Base-by-base conservation (phyloP, 441 rosid genomes). In the Aquilaria agallochum region DNA sequence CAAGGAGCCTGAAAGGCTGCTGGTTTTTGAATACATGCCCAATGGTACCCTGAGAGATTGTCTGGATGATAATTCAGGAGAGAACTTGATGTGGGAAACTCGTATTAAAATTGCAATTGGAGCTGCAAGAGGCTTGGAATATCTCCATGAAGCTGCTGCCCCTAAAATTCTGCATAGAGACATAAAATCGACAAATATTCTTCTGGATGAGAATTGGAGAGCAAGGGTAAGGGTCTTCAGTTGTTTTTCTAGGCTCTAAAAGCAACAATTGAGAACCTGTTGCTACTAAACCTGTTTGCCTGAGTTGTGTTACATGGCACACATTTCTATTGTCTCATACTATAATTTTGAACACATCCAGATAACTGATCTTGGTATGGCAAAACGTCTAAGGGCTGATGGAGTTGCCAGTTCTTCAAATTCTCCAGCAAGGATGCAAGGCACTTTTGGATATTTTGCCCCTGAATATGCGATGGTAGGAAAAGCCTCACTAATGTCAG, bases 281-380 rank as follows among this genome's bases (percentile, higher is more conserved):
- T 36, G 59, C 60, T 30, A 14, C 13, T 14, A 11, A 36, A 33
- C 34, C 8, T 60, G 27, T 20, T 20, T 20, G 27, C 27, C 27
- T 20, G 27, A 20, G 27, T 20, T 20, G 27, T 1, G 27, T 20
- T 20, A 20, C 27, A 20, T 20, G 27, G 27, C 27, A 20, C 27
- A 20, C 27, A 20, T 20, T 20, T 20, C 27, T 20, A 20, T 51
- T 45, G 34, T 40, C 42, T 62, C 40, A 51, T 30, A 15, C 58
- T 33, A 11, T 33, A 49, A 33, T 60, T 27, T 30, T 9, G 12
- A 70, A 66, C n/a, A 55, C 54, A 3, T 74, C 80, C 86, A 94
- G 97, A 91, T 94, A 73, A 91, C 95, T 31, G 99, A 94, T 75
- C 96, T 94, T 72, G 99, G 99, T 50, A 89, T 94, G 99, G 99